Conservation (phyloP, 2,329 filamentous ascomycete genomes). For the Penicillium sp. region DNA sequence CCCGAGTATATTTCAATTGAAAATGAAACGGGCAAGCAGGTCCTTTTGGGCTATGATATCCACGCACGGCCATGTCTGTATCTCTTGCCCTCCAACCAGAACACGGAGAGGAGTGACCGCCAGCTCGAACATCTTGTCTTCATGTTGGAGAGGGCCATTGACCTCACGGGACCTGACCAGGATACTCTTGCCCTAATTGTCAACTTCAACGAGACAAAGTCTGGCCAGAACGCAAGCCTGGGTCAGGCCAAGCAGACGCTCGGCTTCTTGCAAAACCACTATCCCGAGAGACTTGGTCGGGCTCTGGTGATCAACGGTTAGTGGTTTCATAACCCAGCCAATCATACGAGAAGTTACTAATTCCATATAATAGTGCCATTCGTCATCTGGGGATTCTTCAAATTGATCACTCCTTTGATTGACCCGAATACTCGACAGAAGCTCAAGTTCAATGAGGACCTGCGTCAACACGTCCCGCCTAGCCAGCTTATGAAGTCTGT, state of each 20-base stretch:
- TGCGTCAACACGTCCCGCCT: constrained; percentile 74
- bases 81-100: constrained; percentile 84
- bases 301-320: constrained; percentile 85
- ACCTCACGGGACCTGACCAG: constrained; percentile 81
- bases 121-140: constrained; percentile 94
- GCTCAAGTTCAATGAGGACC: constrained; percentile 95
- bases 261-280: constrained; percentile 89
- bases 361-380: constrained; percentile 67
- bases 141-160: constrained; percentile 88
- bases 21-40: constrained; percentile 95
- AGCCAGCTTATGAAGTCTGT: constrained; percentile 78
- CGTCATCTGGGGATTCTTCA: constrained; percentile 92
- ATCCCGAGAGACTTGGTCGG: constrained; percentile 85
- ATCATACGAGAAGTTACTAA: not conserved
- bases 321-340: constrained; percentile 26
- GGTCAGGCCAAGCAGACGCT: constrained; percentile 79
- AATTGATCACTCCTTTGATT: constrained; percentile 92
- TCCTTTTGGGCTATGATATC: constrained; percentile 83
- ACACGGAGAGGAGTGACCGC: constrained; percentile 79
- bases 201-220: constrained; percentile 81
- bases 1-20: constrained; percentile 87
- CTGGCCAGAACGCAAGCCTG: constrained; percentile 72
- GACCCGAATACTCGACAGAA: constrained; percentile 91
- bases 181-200: constrained; percentile 85
- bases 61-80: constrained; percentile 85